Evolutionary conservation across 306 rosid species (phyloP).

Genomic region (Mimosa pudica): DNA sequence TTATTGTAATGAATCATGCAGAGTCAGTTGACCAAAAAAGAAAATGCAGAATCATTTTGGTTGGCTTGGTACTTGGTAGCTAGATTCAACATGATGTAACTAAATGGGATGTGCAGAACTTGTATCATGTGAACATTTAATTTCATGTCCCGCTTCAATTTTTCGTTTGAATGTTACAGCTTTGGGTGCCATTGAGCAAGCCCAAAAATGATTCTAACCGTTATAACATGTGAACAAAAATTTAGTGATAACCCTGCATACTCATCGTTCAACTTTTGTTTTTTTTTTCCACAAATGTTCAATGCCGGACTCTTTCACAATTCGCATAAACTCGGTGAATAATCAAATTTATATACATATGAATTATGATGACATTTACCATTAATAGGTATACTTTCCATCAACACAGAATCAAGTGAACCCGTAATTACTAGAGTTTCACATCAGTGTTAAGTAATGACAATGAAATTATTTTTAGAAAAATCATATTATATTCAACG

Average conservation of each 20-base stretch:
- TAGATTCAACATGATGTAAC: constrained; percentile 32
- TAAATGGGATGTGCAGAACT: constrained; percentile 19
- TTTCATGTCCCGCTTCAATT: constrained; percentile 10
- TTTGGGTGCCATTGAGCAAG: not conserved
- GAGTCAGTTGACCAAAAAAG: too few relatives aligned
- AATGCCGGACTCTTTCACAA: not conserved
- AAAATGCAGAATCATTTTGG: constrained; percentile 12
- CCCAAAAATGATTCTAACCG: not conserved
- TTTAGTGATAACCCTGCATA: not conserved
- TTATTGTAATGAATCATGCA: constrained; percentile 14
- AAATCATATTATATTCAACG: not conserved
- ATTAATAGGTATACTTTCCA: not conserved
- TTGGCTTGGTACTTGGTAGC: not conserved
- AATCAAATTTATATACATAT: not conserved
- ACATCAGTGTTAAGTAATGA: not conserved
- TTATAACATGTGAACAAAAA: not conserved
- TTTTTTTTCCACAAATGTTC: not conserved
- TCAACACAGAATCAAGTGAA: not conserved
- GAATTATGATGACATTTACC: not conserved
- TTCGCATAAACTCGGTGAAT: not conserved
- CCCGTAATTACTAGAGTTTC: not conserved
- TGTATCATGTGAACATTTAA: constrained; percentile 7
- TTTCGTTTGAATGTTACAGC: not conserved
- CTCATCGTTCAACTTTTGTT: not conserved
- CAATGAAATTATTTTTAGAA: not conserved